These are phyloP conservation scores for Calcarisporium arbuscula DNA, from an alignment of 2,329 filamentous ascomycete species.

Conservation along the genomic window DNA sequence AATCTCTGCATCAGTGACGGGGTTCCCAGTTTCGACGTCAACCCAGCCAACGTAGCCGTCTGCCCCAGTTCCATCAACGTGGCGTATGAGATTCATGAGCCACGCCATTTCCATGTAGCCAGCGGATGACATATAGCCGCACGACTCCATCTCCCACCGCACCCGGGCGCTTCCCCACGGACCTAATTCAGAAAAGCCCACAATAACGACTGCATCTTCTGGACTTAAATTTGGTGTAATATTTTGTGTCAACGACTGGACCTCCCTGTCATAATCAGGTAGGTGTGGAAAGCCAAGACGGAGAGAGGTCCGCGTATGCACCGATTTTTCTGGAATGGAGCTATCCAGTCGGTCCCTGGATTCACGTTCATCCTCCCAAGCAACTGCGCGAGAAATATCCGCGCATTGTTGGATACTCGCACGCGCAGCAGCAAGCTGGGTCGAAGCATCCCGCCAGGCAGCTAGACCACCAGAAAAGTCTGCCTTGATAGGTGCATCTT, in stretches of 20 bases:
- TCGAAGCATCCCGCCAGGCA: too few species aligned
- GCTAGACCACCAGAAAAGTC: slow-evolving; percentile 66
- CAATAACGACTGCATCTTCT: slow-evolving; percentile 91
- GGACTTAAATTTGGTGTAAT: too few species aligned
- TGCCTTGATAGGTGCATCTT: slow-evolving; percentile 87
- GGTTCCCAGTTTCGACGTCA: too few species aligned
- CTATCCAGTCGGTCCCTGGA: too few species aligned
- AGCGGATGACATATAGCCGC: slow-evolving; percentile 86
- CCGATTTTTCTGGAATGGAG: too few species aligned
- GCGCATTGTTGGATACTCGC: too few species aligned
- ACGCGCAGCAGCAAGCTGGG: too few species aligned
- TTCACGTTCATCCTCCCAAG: slow-evolving; percentile 65
- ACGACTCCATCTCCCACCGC: slow-evolving; percentile 93
- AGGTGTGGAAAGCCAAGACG: too few species aligned
- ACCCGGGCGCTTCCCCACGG: slow-evolving; percentile 94
- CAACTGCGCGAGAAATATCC: not conserved
- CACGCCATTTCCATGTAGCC: slow-evolving; percentile 96
- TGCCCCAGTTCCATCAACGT: slow-evolving; percentile 83
- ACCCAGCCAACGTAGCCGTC: slow-evolving; percentile 95
- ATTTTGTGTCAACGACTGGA: too few species aligned
- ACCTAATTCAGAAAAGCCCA: slow-evolving; percentile 83
- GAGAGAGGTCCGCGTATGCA: too few species aligned
- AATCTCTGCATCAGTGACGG: slow-evolving; percentile 89
- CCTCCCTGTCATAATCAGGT: too few species aligned
- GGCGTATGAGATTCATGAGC: slow-evolving; percentile 96